Evolutionary conservation across 2,329 filamentous ascomycete species (phyloP).

Genomic region (Ophiostoma tasmaniense): DNA sequence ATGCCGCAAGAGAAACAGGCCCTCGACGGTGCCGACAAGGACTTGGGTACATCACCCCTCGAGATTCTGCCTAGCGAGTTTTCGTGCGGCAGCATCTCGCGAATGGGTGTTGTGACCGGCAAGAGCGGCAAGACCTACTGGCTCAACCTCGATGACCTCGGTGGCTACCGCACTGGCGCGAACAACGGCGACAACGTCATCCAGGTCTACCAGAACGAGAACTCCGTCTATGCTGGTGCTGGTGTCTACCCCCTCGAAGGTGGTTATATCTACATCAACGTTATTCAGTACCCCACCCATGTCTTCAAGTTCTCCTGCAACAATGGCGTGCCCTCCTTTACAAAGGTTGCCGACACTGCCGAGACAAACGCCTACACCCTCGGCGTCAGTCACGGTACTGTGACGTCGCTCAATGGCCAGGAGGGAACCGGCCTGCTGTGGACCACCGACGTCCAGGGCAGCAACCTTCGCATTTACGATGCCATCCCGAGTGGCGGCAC

Average conservation of each 20-base stretch:
- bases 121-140: constrained; percentile 44
- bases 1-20: constrained; percentile 43
- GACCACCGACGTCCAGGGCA: constrained; percentile 47
- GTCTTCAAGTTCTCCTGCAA: constrained; percentile 51
- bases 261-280: constrained; percentile 42
- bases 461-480: constrained; percentile 75
- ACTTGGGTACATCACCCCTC: constrained; percentile 39
- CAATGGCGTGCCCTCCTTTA: constrained; percentile 43
- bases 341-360: constrained; percentile 42
- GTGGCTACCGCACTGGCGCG: constrained; percentile 39
- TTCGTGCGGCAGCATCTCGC: constrained; percentile 34
- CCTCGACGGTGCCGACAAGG: constrained; percentile 41
- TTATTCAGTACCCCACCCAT: constrained; percentile 46
- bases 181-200: constrained; percentile 36
- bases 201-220: constrained; percentile 37
- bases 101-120: constrained; percentile 42
- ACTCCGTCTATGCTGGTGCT: constrained; percentile 41
- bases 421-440: constrained; percentile 48
- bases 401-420: constrained; percentile 45
- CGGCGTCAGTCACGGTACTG: constrained; percentile 48
- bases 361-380: constrained; percentile 44
- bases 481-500: constrained; percentile 50
- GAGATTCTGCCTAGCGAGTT: constrained; percentile 37
- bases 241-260: constrained; percentile 39
- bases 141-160: constrained; percentile 40